Conservation (phyloP, 2,329 filamentous ascomycete genomes). For the Cladosporium velox region DNA sequence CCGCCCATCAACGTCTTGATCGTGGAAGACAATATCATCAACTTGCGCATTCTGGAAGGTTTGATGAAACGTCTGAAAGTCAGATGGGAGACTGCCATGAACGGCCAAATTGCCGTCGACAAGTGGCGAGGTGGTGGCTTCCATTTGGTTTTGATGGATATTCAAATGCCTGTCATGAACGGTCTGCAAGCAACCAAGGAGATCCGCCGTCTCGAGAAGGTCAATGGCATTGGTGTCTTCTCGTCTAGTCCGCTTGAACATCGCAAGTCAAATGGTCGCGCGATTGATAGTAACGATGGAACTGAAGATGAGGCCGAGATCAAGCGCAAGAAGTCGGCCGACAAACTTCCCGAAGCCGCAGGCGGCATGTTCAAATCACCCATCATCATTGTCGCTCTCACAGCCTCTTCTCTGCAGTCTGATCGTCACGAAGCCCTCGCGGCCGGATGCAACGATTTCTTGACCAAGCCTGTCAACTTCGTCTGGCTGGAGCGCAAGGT, state of each 20-base stretch:
- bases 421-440: slow-evolving; percentile 93
- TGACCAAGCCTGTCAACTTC: slow-evolving; percentile 96
- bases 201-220: slow-evolving; percentile 82
- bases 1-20: slow-evolving; percentile 97
- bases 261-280: slow-evolving; percentile 3
- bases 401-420: slow-evolving; percentile 89
- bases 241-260: slow-evolving; percentile 51
- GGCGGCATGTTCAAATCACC: slow-evolving; percentile 82
- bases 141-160: slow-evolving; percentile 97
- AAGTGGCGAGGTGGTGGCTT: slow-evolving; percentile 94
- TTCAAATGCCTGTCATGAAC: slow-evolving; percentile 95
- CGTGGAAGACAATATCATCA: slow-evolving; percentile 98
- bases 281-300: not conserved
- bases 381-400: slow-evolving; percentile 96
- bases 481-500: slow-evolving; percentile 97
- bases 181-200: slow-evolving; percentile 93
- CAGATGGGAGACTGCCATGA: slow-evolving; percentile 95
- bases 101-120: slow-evolving; percentile 86
- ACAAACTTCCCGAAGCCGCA: slow-evolving; percentile 59
- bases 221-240: slow-evolving; percentile 93
- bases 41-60: slow-evolving; percentile 86
- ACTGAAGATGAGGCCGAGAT: slow-evolving; percentile 1
- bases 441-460: slow-evolving; percentile 95
- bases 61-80: slow-evolving; percentile 97
- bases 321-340: slow-evolving; percentile 44